Evolutionary conservation across 2,329 filamentous ascomycete species (phyloP), one percentile per base, ranked within the genome.

Genomic region (Emergomyces orientalis): DNA sequence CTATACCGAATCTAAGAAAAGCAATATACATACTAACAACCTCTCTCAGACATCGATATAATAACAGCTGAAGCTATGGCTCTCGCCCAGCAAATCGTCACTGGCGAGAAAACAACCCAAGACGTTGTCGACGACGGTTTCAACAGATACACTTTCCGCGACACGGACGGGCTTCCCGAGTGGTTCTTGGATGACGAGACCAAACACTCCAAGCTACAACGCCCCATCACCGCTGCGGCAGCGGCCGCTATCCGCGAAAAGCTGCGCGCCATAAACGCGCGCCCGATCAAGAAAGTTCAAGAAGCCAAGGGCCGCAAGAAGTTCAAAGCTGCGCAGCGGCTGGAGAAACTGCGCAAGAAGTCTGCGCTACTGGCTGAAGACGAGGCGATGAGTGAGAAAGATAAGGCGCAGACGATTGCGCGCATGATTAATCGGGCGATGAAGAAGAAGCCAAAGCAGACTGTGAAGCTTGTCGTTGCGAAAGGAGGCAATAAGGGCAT

Each of bases 1-100:
- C 70, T 27, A 27, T 47, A 34, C 45, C 17, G 13, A 9, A 2
- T n/a, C n/a, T 60, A 37, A 37, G 37, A 22, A 22, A 60, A 54
- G 34, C n/a, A 41, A 60, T 39, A 2, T 39, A 2, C 8, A 27
- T 39, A 41, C 45, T 54, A 60, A 60, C 30, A 22, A 60, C 27
- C 5, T 32, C 11, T 67, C 62, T 73, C 76, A 82, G 92, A 97
- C 73, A 96, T 99, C 76, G 91, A 97, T 74, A 97, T 99, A 71
- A 96, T 97, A 72, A 99, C 94, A n/a, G 94, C 91, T 5, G 94
- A 99, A 80, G 94, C 95, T 67, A 99, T 99, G 94, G 95, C 93
- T 0, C 83, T 99, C 19, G 95, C 94, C 0, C 94, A 97, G 67
- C 85, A 91, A 72, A 87, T 99, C 64, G 94, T 92, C 3, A 91